Evolutionary conservation across 169 alveolate genomes (phyloP).

Genomic region (Babesia ovata): DNA sequence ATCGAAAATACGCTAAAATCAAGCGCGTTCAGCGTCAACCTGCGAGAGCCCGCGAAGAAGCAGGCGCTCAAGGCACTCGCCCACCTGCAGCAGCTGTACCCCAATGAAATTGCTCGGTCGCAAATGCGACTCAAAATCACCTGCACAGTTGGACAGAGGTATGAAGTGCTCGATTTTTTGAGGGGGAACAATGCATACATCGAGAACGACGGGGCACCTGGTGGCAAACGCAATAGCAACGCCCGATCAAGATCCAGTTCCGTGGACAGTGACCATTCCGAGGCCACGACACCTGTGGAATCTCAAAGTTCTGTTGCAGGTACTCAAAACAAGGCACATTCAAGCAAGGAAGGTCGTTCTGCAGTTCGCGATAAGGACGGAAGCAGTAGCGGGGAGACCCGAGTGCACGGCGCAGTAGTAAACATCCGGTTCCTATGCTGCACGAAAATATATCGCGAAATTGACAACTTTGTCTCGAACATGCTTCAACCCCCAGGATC

Average conservation of each 20-base stretch:
- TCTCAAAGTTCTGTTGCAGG: background rate
- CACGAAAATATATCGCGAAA: conserved; percentile 44
- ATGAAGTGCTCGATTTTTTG: conserved; percentile 63
- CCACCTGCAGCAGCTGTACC: conserved; percentile 76
- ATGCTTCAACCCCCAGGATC: conserved; percentile 66
- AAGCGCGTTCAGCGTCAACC: conserved; percentile 77
- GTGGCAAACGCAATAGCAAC: background rate
- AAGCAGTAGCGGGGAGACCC: background rate
- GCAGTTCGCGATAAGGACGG: background rate
- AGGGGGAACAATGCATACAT: conserved; percentile 50
- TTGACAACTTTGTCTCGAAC: conserved; percentile 48
- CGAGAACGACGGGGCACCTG: conserved; percentile 62
- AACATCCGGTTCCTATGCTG: conserved; percentile 50
- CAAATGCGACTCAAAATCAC: conserved; percentile 78
- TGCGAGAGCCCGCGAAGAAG: conserved; percentile 81
- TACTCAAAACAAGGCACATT: background rate
- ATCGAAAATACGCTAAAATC: conserved; percentile 81
- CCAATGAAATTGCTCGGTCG: conserved; percentile 80
- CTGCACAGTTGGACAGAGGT: conserved; percentile 51
- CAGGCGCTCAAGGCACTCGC: conserved; percentile 84
- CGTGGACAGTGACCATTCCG: background rate
- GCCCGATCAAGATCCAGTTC: background rate
- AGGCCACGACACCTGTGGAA: background rate
- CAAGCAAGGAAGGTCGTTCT: background rate
- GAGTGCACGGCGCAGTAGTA: conserved; percentile 11